phyloP scores from a whole-genome alignment of 2,329 filamentous ascomycete genomes.

The Penicillium sp. region DNA sequence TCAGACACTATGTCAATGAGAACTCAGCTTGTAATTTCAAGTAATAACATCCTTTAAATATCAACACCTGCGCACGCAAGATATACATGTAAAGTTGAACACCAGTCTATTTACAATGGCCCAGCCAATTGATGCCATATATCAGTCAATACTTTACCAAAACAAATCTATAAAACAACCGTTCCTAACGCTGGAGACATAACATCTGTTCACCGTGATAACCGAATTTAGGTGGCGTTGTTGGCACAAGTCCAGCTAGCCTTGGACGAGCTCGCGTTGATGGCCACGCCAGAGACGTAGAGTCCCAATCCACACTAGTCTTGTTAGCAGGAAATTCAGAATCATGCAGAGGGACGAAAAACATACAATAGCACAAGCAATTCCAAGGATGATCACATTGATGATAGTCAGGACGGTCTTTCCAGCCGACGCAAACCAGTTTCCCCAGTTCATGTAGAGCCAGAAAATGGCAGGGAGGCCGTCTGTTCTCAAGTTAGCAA shows the following conservation, averaged over 20 bases:
- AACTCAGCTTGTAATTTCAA: not conserved
- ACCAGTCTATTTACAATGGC: slow-evolving; percentile 16
- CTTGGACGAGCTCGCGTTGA: slow-evolving; percentile 32
- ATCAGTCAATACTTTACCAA: not conserved
- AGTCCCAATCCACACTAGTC: slow-evolving; percentile 41
- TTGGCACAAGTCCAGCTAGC: slow-evolving; percentile 42
- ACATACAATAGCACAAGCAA: slow-evolving; percentile 31
- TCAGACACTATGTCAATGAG: not conserved
- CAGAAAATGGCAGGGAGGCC: slow-evolving; percentile 42
- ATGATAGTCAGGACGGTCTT: slow-evolving; percentile 46
- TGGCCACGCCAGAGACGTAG: slow-evolving; percentile 41
- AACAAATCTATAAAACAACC: slow-evolving; percentile 7
- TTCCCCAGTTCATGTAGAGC: slow-evolving; percentile 48
- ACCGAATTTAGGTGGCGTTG: slow-evolving; percentile 24
- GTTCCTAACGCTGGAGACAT: not conserved
- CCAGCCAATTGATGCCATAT: slow-evolving; percentile 7
- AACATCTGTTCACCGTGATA: not conserved
- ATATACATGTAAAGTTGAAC: not conserved
- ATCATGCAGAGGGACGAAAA: not conserved
- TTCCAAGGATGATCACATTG: slow-evolving; percentile 42
- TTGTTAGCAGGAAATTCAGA: not conserved
- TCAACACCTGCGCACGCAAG: not conserved
- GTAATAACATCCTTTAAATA: not conserved
- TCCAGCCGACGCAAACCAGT: slow-evolving; percentile 36
- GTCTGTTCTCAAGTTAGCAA: slow-evolving; percentile 14